phyloP scores from a whole-genome alignment of 208 protist genomes.

The Crithidia sp. region DNA sequence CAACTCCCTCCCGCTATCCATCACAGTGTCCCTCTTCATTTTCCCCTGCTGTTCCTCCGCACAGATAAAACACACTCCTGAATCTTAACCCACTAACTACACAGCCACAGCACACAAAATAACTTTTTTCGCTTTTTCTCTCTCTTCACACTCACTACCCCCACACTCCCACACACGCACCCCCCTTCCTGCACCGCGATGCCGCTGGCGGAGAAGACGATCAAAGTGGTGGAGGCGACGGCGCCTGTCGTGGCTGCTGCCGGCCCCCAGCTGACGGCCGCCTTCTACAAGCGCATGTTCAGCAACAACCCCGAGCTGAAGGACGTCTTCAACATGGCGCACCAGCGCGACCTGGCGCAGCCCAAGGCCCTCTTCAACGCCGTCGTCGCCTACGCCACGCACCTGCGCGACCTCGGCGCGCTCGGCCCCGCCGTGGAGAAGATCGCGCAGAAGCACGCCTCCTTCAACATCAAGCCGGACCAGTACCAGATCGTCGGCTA shows the following conservation, averaged over 20 bases:
- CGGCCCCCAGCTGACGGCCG: slow-evolving; percentile 31
- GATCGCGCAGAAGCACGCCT: slow-evolving; percentile 53
- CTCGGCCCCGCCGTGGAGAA: slow-evolving; percentile 45
- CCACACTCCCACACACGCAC: background rate
- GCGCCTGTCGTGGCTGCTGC: slow-evolving; percentile 38
- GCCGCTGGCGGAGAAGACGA: slow-evolving; percentile 46
- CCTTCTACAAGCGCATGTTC: slow-evolving; percentile 57
- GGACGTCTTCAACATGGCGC: slow-evolving; percentile 52
- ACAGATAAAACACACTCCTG: background rate
- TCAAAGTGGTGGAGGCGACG: slow-evolving; percentile 45
- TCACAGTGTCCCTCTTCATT: background rate
- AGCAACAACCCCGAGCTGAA: slow-evolving; percentile 48
- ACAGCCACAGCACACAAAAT: background rate
- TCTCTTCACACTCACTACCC: background rate
- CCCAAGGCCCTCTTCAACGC: slow-evolving; percentile 52
- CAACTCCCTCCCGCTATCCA: background rate
- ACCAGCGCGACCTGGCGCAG: slow-evolving; percentile 43
- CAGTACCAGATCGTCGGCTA: slow-evolving; percentile 57
- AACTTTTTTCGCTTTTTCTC: background rate
- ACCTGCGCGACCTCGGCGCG: slow-evolving; percentile 43
- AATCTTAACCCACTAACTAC: background rate
- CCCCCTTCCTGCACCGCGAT: slow-evolving; percentile 6
- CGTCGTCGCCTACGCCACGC: slow-evolving; percentile 47
- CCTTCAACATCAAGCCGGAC: slow-evolving; percentile 38
- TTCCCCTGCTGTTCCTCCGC: background rate